A percentile compares a stretch with the other conserved stretches of the same genome.
These are phyloP conservation scores for Narthecium ossifragum DNA, from an alignment of 106 monocot species.

Conservation along the genomic window DNA sequence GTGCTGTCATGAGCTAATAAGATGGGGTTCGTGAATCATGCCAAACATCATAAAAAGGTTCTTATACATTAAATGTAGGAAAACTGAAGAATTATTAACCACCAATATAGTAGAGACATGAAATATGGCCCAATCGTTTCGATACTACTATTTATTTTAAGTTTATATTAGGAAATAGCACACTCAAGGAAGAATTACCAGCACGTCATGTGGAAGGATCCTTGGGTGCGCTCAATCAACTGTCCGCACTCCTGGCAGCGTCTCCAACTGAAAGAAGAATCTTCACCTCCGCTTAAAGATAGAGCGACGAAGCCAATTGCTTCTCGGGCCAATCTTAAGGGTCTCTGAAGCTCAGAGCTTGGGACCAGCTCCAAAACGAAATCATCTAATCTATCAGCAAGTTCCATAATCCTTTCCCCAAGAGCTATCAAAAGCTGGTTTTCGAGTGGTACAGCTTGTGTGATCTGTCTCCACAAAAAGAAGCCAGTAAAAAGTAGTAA, in stretches of 20 bases:
- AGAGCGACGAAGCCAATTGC: slow-evolving; percentile 32
- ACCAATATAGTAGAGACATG: no score
- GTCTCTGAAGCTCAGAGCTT: slow-evolving; percentile 37
- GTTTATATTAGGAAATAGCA: no score
- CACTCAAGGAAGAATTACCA: no score
- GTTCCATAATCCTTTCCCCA: slow-evolving; percentile 77
- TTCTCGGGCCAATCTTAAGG: slow-evolving; percentile 58
- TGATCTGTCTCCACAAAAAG: slow-evolving; percentile 62
- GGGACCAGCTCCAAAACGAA: slow-evolving; percentile 59
- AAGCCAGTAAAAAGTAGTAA: neutral
- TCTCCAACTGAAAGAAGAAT: no score
- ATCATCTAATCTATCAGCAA: slow-evolving; percentile 56
- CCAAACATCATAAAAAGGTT: no score
- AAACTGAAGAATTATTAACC: no score
- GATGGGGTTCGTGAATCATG: no score
- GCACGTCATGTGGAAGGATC: slow-evolving; percentile 73
- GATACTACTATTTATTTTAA: no score
- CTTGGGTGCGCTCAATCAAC: slow-evolving; percentile 63
- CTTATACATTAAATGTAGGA: no score
- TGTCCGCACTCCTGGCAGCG: slow-evolving; percentile 56
- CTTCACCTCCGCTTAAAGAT: slow-evolving; percentile 6
- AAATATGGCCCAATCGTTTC: no score
- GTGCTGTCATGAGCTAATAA: no score
- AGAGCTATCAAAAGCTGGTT: slow-evolving; percentile 74
- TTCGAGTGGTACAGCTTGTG: slow-evolving; percentile 44